These are phyloP conservation scores for Sergeia podlipaevii DNA, from an alignment of 208 protist species.

Conservation along the genomic window DNA sequence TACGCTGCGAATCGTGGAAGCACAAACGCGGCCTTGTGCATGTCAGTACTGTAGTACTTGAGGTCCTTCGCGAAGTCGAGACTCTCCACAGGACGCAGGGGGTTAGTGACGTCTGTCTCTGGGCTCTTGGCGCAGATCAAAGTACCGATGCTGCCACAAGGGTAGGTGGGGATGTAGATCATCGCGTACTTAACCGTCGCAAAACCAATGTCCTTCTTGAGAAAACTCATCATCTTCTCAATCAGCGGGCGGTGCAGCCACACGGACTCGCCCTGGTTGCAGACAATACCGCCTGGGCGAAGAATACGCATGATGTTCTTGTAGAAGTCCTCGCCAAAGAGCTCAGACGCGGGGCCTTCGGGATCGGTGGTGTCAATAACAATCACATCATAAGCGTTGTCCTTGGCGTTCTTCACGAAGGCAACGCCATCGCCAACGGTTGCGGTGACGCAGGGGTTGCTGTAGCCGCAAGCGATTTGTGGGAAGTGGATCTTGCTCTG, in stretches of 20 bases:
- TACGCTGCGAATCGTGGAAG: conserved; percentile 73
- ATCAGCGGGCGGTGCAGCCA: conserved; percentile 94
- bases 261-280: conserved; percentile 89
- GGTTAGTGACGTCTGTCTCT: conserved; percentile 47
- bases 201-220: conserved; percentile 81
- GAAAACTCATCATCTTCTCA: conserved; percentile 77
- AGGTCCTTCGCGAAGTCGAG: conserved; percentile 65
- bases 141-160: conserved; percentile 90
- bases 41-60: conserved; percentile 85
- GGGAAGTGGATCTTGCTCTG: conserved; percentile 85
- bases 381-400: conserved; percentile 91
- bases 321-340: conserved; percentile 90
- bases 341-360: conserved; percentile 83
- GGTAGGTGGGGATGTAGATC: conserved; percentile 93
- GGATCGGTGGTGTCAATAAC: conserved; percentile 95
- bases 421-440: conserved; percentile 82
- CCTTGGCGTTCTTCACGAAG: conserved; percentile 75
- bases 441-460: conserved; percentile 66
- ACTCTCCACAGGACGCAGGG: conserved; percentile 57
- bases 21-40: conserved; percentile 80
- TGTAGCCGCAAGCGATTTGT: conserved; percentile 68
- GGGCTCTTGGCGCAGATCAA: conserved; percentile 77
- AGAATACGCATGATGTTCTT: conserved; percentile 71
- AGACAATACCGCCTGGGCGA: conserved; percentile 77
- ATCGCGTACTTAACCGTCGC: conserved; percentile 86